phyloP scores from a whole-genome alignment of 768 basidiomycete species.

The Mycena leptocephala region DNA sequence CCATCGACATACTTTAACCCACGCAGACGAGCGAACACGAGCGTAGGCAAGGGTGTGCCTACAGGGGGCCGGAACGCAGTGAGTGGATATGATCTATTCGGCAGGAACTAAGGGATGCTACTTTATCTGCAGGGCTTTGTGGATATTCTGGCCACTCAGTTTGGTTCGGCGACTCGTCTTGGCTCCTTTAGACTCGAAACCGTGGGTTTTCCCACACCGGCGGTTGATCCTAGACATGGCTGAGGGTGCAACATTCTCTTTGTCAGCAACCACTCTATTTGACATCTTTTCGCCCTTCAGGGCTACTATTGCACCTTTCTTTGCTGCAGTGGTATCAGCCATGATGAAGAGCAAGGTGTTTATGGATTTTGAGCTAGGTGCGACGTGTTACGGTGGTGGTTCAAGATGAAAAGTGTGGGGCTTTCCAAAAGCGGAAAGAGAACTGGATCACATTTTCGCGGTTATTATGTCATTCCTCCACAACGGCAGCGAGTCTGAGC shows the following conservation, averaged over 20 bases:
- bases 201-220: neutral
- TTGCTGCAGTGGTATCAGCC: neutral
- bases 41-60: no score
- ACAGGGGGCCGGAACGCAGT: no score
- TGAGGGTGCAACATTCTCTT: neutral
- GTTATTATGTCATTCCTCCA: no score
- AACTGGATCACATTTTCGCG: neutral
- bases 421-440: neutral
- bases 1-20: no score
- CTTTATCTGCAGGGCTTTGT: neutral
- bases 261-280: no score
- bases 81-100: no score
- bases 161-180: neutral
- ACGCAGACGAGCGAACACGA: no score
- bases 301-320: neutral
- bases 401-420: neutral
- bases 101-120: no score
- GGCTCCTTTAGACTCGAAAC: neutral
- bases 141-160: neutral
- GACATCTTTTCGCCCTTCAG: neutral
- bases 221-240: neutral
- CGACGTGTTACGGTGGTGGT: neutral
- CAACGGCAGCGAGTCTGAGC: no score
- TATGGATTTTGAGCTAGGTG: neutral
- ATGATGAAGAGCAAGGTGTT: neutral